Evolutionary conservation across 23 red algal species (phyloP), one percentile per base, ranked within the genome.

Genomic region (Chondrus crispus): DNA sequence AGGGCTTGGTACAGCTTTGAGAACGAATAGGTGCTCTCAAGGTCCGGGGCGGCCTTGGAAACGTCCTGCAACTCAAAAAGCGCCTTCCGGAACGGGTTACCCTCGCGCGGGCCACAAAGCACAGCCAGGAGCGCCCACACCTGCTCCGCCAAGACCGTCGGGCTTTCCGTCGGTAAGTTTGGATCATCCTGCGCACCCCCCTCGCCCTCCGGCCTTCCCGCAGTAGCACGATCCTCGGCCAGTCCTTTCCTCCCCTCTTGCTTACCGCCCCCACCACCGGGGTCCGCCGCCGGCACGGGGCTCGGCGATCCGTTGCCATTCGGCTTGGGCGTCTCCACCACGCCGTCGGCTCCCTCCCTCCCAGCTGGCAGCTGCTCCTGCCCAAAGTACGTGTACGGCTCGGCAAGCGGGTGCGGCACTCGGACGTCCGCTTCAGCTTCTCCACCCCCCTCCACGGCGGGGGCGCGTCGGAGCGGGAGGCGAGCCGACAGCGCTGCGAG

Each of bases 1-100:
- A 89, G 48, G 37, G 70, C 37, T 50, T 89, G 68, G 51, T 89
- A 89, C 28, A 89, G 70, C 19, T 30, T 35, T 40, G 85, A 70
- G 63, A 89, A 89, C 22, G 85, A 62, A 76, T 89, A 76, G 8
- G 26, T 32, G 0, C 47, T 73, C 22, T 14, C 14, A 28, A 37
- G 36, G 9, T 76, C 73, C 13, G 75, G 68, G 24, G 24, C 70
- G 42, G 38, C 36, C 20, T 60, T 26, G 19, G 49, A 43, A 22
- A 8, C 35, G 42, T 89, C 85, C 30, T 12, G 41, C 70, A 89
- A 57, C 5, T 60, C 85, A 62, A 39, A 89, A 10, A 89, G 46
- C 1, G 85, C 85, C 47, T 62, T 42, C 52, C 52, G 73, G 78
- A 63, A 89, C 32, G 57, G 50, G 50, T 70, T 70, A 13, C 32